Evolutionary conservation across 257 asterid genomes (phyloP).

Genomic region (Fraxinus quadrangulata): DNA sequence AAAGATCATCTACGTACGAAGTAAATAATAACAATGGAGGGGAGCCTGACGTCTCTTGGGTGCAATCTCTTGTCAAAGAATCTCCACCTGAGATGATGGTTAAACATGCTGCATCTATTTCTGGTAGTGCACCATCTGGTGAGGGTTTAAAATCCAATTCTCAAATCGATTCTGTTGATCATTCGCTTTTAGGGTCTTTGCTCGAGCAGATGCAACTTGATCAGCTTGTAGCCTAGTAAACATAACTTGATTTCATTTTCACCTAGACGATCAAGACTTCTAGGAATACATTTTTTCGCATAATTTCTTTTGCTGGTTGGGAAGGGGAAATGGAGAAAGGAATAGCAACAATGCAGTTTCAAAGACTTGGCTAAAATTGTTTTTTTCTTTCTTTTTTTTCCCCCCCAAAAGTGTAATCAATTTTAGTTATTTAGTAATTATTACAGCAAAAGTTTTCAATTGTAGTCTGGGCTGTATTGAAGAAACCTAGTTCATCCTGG

Average conservation of each 20-base stretch:
- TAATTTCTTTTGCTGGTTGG: constrained; percentile 37
- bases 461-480: constrained; percentile 51
- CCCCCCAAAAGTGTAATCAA: constrained; percentile 31
- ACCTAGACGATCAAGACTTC: constrained; percentile 42
- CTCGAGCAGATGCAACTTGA: constrained; percentile 94
- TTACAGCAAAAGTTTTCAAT: constrained; percentile 40
- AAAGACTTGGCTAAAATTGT: constrained; percentile 29
- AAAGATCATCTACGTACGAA: constrained; percentile 46
- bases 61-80: constrained; percentile 94
- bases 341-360: constrained; percentile 22
- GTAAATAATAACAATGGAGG: constrained; percentile 43
- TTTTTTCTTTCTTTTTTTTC: constrained; percentile 3
- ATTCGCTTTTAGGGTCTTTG: constrained; percentile 83
- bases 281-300: constrained; percentile 52
- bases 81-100: constrained; percentile 85
- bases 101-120: constrained; percentile 48
- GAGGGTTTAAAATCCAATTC: constrained; percentile 66
- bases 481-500: constrained; percentile 34
- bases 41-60: constrained; percentile 92
- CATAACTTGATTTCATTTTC: constrained; percentile 41
- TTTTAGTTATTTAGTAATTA: constrained; percentile 48
- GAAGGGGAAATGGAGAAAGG: constrained; percentile 20
- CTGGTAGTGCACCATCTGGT: constrained; percentile 72
- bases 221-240: constrained; percentile 70
- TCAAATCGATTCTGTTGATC: constrained; percentile 62